Evolutionary conservation across 257 asterid species (phyloP), one percentile per base, ranked within the genome.

Genomic region (Handroanthus guayacan): DNA sequence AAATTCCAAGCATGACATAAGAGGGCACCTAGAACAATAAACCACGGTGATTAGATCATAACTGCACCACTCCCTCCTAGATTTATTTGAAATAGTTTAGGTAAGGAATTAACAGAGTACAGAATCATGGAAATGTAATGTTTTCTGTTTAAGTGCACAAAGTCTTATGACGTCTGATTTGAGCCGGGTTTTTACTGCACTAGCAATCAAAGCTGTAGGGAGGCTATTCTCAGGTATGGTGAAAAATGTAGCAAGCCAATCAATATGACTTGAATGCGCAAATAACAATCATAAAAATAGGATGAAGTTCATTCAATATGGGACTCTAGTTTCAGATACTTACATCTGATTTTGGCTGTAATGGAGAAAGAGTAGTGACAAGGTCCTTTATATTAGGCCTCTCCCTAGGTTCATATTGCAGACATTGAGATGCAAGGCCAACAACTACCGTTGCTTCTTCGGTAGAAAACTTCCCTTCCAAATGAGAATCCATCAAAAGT

Each of bases 401-500:
- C 78, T 91, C 97, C 81, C 89, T 83, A 13, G 98, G 97, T 84
- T 93, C 98, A 51, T 88, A 89, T 69, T 93, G 97, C 82, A 93
- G 81, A 86, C 98, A 91, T 60, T 83, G 89, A 11, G 98, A 93
- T 67, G 98, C 96, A 67, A 93, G 97, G 50, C 91, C 95, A 63
- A 93, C 90, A 55, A 93, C 96, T 51, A 83, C 81, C 0, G 98
- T 93, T 43, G 98, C 98, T 83, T 91, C 97, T 81, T 88, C 98
- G 43, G 90, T 84, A 41, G 97, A 91, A 78, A 89, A 93, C 75
- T 89, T 93, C 6, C 97, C 97, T 81, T 93, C 98, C 82, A 93
- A 84, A 85, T 93, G 98, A 65, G 98, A 93, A 82, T 93, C 98
- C 97, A 93, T 93, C 80, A 93, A 72, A 61, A 89, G 87, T 74